These are phyloP conservation scores for Epichloe glyceriae DNA, from an alignment of 2,329 filamentous ascomycete genomes.

Conservation along the genomic window DNA sequence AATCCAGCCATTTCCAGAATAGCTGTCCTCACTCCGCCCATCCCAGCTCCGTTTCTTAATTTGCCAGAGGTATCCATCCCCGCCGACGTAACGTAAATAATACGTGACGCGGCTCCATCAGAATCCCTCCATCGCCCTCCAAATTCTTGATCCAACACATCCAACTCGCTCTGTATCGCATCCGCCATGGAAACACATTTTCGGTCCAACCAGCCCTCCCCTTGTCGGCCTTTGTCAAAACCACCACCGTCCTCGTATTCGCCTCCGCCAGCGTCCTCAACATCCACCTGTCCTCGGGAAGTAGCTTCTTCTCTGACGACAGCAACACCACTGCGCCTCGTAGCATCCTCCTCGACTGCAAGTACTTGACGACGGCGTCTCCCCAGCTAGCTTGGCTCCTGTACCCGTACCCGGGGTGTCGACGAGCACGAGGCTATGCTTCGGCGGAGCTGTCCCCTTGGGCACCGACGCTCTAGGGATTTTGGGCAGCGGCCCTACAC, in stretches of 20 bases:
- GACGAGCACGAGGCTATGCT: slow-evolving; percentile 34
- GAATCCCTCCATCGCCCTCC: slow-evolving; percentile 17
- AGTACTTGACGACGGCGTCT: slow-evolving; percentile 35
- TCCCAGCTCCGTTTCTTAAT: slow-evolving; percentile 22
- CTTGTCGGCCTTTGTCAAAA: slow-evolving; percentile 47
- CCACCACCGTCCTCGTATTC: slow-evolving; percentile 32
- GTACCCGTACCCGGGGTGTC: slow-evolving; percentile 39
- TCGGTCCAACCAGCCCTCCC: slow-evolving; percentile 17
- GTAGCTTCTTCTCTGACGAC: slow-evolving; percentile 38
- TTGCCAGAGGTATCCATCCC: slow-evolving; percentile 20
- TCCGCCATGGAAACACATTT: slow-evolving; percentile 15
- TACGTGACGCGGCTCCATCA: slow-evolving; percentile 15
- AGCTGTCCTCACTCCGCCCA: slow-evolving; percentile 26
- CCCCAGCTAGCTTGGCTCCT: slow-evolving; percentile 38
- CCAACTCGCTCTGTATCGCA: slow-evolving; percentile 16
- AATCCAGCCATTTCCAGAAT: slow-evolving; percentile 29
- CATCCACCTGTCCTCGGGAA: slow-evolving; percentile 33
- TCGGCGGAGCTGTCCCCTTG: slow-evolving; percentile 27
- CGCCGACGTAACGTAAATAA: slow-evolving; percentile 24
- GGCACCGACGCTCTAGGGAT: slow-evolving; percentile 14
- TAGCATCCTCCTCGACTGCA: slow-evolving; percentile 32
- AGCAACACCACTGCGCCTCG: slow-evolving; percentile 41
- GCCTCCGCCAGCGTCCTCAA: slow-evolving; percentile 32
- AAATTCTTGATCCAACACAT: slow-evolving; percentile 10
- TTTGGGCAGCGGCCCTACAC: slow-evolving; percentile 31